Evolutionary conservation across 306 rosid genomes (phyloP).

Genomic region (Prosopis cineraria): DNA sequence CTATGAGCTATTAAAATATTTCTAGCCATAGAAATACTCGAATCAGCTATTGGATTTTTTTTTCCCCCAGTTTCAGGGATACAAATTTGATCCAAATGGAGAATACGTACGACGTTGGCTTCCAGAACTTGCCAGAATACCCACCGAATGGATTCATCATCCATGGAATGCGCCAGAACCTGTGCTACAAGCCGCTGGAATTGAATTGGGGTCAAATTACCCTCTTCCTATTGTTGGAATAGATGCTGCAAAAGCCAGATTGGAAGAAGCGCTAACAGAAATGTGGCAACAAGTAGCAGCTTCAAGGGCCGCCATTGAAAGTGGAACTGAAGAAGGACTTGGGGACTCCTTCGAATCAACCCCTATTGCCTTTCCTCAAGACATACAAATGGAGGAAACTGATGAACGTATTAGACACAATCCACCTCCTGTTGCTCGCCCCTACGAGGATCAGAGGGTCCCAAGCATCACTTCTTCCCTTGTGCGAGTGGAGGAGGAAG

Average conservation of each 20-base stretch:
- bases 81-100: constrained; percentile 83
- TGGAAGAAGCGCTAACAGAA: constrained; percentile 68
- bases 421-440: constrained; percentile 45
- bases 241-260: constrained; percentile 70
- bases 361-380: constrained; percentile 68
- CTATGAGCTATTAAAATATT: constrained; percentile 20
- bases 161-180: constrained; percentile 94
- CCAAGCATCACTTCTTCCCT: constrained; percentile 76
- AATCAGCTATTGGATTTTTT: constrained; percentile 35
- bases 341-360: constrained; percentile 81
- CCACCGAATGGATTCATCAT: constrained; percentile 94
- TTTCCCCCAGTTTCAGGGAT: constrained; percentile 87
- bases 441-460: constrained; percentile 89
- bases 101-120: constrained; percentile 95
- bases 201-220: constrained; percentile 85
- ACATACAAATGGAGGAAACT: constrained; percentile 74
- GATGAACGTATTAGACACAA: constrained; percentile 59
- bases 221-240: constrained; percentile 84
- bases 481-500: constrained; percentile 74
- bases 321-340: constrained; percentile 90
- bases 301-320: constrained; percentile 76
- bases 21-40: constrained; percentile 26
- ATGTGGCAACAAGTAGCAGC: constrained; percentile 89
- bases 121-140: constrained; percentile 86
- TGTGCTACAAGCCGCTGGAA: constrained; percentile 90